Conservation (phyloP, 2,329 filamentous ascomycete species). For the Geosmithia putterillii region DNA sequence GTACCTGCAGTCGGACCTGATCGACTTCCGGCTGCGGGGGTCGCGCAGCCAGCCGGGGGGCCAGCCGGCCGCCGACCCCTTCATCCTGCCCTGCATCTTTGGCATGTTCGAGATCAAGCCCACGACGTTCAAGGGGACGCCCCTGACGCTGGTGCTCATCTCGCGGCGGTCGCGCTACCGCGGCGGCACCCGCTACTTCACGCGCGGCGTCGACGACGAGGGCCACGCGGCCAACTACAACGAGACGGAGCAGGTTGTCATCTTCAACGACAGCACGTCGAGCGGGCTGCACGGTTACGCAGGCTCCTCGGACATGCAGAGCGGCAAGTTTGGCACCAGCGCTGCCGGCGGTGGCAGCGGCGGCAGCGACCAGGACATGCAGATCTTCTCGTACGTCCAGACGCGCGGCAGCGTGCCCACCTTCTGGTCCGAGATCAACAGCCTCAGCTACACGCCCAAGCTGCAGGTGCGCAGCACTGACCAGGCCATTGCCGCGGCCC, state of each 20-base stretch:
- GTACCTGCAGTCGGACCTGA: constrained; percentile 81
- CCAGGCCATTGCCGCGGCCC: constrained; percentile 63
- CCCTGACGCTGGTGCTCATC: constrained; percentile 76
- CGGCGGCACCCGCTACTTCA: constrained; percentile 89
- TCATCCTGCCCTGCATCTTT: constrained; percentile 89
- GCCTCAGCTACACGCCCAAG: constrained; percentile 79
- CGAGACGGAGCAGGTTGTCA: constrained; percentile 87
- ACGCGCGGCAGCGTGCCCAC: constrained; percentile 92
- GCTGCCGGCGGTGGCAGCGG: constrained; percentile 39
- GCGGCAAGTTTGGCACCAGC: no score
- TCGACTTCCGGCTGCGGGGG: constrained; percentile 65
- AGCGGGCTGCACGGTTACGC: constrained; percentile 70
- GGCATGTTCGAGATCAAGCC: constrained; percentile 88
- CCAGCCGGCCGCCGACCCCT: constrained; percentile 74
- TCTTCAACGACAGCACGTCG: constrained; percentile 69
- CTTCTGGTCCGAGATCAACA: constrained; percentile 94
- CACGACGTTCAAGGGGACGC: constrained; percentile 73
- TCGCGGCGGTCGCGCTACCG: constrained; percentile 80
- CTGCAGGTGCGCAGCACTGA: constrained; percentile 81
- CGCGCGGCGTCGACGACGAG: constrained; percentile 82
- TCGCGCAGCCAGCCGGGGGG: constrained; percentile 52
- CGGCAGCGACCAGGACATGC: constrained; percentile 53
- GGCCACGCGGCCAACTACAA: constrained; percentile 98
- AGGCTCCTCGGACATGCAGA: constrained; percentile 63
- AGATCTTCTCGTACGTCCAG: constrained; percentile 90